Conservation (phyloP, 1,139 yeast genomes). For the Meyerozyma carpophila region DNA sequence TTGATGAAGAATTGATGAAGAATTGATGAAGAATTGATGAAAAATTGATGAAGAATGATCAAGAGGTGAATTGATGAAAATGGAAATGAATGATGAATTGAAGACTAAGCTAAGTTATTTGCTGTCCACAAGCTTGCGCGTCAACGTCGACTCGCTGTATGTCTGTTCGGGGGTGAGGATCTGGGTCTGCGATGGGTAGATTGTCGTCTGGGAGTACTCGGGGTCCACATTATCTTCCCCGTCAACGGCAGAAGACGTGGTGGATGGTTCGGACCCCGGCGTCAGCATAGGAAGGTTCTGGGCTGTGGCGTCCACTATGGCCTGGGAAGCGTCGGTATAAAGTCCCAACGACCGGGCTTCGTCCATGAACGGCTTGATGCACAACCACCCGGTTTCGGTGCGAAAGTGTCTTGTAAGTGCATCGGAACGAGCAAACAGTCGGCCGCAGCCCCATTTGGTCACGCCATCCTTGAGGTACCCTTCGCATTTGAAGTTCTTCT, state of each 20-base stretch:
- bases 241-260: neutral
- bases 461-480: constrained; percentile 46
- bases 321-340: neutral
- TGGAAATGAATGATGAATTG: too few relatives aligned
- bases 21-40: neutral
- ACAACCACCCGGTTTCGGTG: constrained; percentile 55
- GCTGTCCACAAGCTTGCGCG: neutral
- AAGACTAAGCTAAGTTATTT: neutral
- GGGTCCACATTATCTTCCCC: neutral
- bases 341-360: constrained; percentile 28
- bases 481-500: constrained; percentile 51
- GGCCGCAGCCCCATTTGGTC: constrained; percentile 57
- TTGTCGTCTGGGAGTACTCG: neutral
- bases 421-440: constrained; percentile 52
- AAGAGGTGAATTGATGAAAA: too few relatives aligned
- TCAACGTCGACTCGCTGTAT: neutral
- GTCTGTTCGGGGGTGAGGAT: neutral
- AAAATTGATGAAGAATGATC: too few relatives aligned
- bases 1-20: neutral
- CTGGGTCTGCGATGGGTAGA: neutral
- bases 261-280: too few relatives aligned
- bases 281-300: neutral
- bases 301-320: neutral
- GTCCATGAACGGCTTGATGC: constrained; percentile 51
- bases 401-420: constrained; percentile 55